Base-by-base conservation (phyloP, 2,329 filamentous ascomycete genomes). In the Epichloe gansuensis region DNA sequence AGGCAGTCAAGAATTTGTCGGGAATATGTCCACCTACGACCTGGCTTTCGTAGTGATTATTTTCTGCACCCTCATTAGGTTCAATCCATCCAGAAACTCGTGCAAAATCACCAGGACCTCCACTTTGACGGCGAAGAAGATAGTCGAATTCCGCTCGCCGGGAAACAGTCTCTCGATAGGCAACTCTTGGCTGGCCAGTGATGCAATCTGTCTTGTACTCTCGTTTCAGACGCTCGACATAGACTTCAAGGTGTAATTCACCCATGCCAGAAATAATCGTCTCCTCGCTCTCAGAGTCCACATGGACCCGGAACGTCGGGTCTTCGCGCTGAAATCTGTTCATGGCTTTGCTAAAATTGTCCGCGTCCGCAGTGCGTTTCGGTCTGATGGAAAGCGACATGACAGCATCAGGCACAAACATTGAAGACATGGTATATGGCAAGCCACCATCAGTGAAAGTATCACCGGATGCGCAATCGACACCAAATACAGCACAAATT, bases 181-280 rank as follows among this genome's bases (percentile, higher is more conserved):
- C 90, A 59, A 98, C 93, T 68, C 95, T 91, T 4, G 93, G 93
- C 67, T 95, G 88, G 54, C 93, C 93, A n/a, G 91, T 96, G 63
- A 87, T 80, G 69, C 91, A 95, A 58, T 96, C 93, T 51, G 95
- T 91, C 66, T 87, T 89, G 78, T 98, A 98, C 72, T 98, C 93
- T 65, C 93, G 86, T 61, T 87, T 86, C 75, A 98, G 91, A 61
- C 93, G 90, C 74, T 98, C 93, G 49, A 98, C 83, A 69, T 98
- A 98, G 64, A 98, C 95, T 64, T 95, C 91, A 31, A 98, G 77
- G 70, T 98, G 93, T 60, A 98, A 72, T 70, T 98, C 93, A 60
- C 93, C 93, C 93, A 98, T 98, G 55, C 93, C 93, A 43, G 88
- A 94, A 65, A 98, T 97, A 65, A 98, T 95, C 47, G 91, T 97